Conservation (phyloP, 306 rosid genomes). For the Comarum palustre region DNA sequence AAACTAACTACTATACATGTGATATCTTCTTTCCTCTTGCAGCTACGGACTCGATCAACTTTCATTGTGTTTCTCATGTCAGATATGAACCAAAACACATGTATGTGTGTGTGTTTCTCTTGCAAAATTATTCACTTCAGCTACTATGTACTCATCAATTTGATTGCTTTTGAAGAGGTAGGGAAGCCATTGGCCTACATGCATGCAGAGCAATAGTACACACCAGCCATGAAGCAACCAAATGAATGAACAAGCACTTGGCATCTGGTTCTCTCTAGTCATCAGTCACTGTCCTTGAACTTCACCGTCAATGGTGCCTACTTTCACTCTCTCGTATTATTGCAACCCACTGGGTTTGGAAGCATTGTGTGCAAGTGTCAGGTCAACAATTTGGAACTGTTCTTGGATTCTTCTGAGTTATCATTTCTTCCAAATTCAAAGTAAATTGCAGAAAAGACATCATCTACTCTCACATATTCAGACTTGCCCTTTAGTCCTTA, state of each 20-base stretch:
- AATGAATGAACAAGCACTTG: background rate
- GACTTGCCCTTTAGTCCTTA: background rate
- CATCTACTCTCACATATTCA: background rate
- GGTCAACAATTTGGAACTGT: constrained; percentile 35
- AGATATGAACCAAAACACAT: background rate
- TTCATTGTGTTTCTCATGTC: background rate
- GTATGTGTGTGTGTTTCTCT: background rate
- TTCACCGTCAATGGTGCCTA: constrained; percentile 15
- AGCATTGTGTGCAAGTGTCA: constrained; percentile 29
- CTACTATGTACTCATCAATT: background rate
- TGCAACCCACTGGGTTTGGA: constrained; percentile 40
- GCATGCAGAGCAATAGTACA: background rate
- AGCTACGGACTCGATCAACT: background rate
- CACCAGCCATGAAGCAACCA: constrained; percentile 9
- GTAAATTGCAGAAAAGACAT: background rate
- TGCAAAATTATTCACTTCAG: background rate
- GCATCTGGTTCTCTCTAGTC: constrained; percentile 25
- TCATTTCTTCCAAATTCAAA: background rate
- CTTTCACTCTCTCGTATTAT: constrained; percentile 28
- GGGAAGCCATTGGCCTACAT: background rate
- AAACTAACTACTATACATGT: background rate
- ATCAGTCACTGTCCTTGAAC: constrained; percentile 24
- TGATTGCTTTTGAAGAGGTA: background rate
- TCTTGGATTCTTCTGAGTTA: constrained; percentile 21
- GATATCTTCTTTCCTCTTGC: background rate